Conservation (phyloP, 805 yeast species). For the Pichia heedii region DNA sequence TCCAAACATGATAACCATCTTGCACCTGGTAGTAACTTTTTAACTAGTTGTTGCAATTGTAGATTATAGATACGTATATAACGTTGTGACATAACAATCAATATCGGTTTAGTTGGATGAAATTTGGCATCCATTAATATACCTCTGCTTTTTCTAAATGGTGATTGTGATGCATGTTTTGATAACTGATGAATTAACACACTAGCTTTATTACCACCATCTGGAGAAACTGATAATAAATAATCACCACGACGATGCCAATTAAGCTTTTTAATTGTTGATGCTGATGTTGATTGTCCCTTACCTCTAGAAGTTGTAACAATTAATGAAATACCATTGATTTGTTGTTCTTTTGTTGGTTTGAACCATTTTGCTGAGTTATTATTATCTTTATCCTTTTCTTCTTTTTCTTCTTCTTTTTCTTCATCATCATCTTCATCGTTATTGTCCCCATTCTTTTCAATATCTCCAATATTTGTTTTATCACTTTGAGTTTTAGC, state of each 20-base stretch:
- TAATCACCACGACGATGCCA: slow-evolving; percentile 99
- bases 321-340: slow-evolving; percentile 62
- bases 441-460: slow-evolving; percentile 26
- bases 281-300: slow-evolving; percentile 30
- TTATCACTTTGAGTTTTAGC: slow-evolving; percentile 33
- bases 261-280: slow-evolving; percentile 68
- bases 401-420: slow-evolving; percentile 15
- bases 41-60: slow-evolving; percentile 72
- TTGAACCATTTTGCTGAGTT: slow-evolving; percentile 76
- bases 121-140: slow-evolving; percentile 92
- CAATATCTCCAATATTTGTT: slow-evolving; percentile 24
- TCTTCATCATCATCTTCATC: slow-evolving; percentile 29
- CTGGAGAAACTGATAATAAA: slow-evolving; percentile 94
- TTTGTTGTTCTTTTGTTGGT: slow-evolving; percentile 54
- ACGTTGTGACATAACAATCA: slow-evolving; percentile 90
- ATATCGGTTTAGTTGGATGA: slow-evolving; percentile 93
- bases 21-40: slow-evolving; percentile 90
- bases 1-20: slow-evolving; percentile 89
- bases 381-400: slow-evolving; percentile 26
- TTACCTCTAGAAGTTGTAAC: slow-evolving; percentile 41
- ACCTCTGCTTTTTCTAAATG: slow-evolving; percentile 88
- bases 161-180: slow-evolving; percentile 90
- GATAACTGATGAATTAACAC: slow-evolving; percentile 92
- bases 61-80: slow-evolving; percentile 86
- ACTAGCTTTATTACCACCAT: slow-evolving; percentile 67